Percentiles rank a stretch among this genome's conserved stretches.
Conservation (phyloP, 352 stramenopile species). For the Phytophthora niederhauseri region DNA sequence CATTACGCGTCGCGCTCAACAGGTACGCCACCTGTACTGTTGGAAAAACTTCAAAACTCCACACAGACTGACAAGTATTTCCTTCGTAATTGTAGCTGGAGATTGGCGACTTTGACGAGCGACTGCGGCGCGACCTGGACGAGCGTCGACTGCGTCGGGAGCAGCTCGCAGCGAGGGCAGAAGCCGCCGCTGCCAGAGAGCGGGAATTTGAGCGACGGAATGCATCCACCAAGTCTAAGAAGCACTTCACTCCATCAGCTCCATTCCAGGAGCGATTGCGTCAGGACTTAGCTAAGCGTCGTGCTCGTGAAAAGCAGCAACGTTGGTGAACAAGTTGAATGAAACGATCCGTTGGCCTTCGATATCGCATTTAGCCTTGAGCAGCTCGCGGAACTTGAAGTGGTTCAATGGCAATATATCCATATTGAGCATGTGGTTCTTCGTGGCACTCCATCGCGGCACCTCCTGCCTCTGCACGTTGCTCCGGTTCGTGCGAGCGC, state of each 20-base stretch:
- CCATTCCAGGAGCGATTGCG: slow-evolving; percentile 56
- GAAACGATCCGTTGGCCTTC: neutral
- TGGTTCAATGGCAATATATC: too few relatives aligned
- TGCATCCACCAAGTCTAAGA: slow-evolving; percentile 6
- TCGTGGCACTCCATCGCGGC: too few relatives aligned
- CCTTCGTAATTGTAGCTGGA: slow-evolving; percentile 30
- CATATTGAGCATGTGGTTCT: too few relatives aligned
- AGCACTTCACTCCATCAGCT: slow-evolving; percentile 11
- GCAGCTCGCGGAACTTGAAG: too few relatives aligned
- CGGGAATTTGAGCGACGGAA: slow-evolving; percentile 19
- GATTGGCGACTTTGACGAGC: slow-evolving; percentile 64
- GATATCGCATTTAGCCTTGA: too few relatives aligned
- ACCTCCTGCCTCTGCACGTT: neutral
- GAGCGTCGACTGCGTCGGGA: slow-evolving; percentile 43
- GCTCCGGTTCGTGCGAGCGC: neutral
- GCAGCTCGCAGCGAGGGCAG: slow-evolving; percentile 32
- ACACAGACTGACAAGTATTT: neutral
- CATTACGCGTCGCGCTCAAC: slow-evolving; percentile 53
- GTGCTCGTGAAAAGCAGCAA: slow-evolving; percentile 28
- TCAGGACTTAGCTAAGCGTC: slow-evolving; percentile 53
- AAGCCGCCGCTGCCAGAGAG: slow-evolving; percentile 18
- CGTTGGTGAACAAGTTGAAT: slow-evolving; percentile 7
- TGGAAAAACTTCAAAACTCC: neutral
- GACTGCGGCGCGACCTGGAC: slow-evolving; percentile 60
- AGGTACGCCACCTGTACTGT: slow-evolving; percentile 16